Base-by-base conservation (phyloP, 345 rosid species). In the Populus tremula region DNA sequence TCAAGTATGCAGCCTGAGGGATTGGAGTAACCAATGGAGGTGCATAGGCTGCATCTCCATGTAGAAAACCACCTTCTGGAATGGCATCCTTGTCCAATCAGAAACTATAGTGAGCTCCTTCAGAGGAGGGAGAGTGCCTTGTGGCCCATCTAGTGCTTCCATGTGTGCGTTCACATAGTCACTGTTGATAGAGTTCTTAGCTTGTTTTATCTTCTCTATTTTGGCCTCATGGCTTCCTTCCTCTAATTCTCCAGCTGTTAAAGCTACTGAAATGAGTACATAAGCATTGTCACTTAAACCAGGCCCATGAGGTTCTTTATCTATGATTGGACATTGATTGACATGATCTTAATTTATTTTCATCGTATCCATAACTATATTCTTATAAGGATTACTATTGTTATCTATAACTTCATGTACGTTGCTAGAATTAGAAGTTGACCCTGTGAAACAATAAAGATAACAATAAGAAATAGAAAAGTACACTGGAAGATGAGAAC, bases 41-140 rank as follows among this genome's bases (percentile, higher is more conserved):
- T 3, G 80, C 87, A 76, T 71, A 76, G n/a, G 86, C 85, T 33
- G 85, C 87, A 81, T 85, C 82, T 39, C 86, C 85, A 5, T 72
- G 36, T 4, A 85, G 78, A 71, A 90, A 89, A 73, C 80, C 65
- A 88, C 70, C 74, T 75, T 85, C 86, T 92, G 89, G 78, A 90
- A 89, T n/a, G 93, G 88, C 86, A 88, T 89, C 76, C 90, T 84
- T 43, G 97, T 87, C 97, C 93, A 88, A 79, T 92, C 97, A 11
- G 93, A 90, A 67, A 88, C 88, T 20, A 84, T 56, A 47, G 91
- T 88, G 23, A 86, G 85, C 70, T 88, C 93, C 80, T 81, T 83
- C 65, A 88, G 47, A 20, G 89, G 87, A 75, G 90, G 97, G 81
- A 88, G 92, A 70, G 74, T 64, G 12, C 79, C 87, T 23, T 76